These are phyloP conservation scores for Flaveria trinervia DNA, from an alignment of 129 eudicot species.

Conservation along the genomic window DNA sequence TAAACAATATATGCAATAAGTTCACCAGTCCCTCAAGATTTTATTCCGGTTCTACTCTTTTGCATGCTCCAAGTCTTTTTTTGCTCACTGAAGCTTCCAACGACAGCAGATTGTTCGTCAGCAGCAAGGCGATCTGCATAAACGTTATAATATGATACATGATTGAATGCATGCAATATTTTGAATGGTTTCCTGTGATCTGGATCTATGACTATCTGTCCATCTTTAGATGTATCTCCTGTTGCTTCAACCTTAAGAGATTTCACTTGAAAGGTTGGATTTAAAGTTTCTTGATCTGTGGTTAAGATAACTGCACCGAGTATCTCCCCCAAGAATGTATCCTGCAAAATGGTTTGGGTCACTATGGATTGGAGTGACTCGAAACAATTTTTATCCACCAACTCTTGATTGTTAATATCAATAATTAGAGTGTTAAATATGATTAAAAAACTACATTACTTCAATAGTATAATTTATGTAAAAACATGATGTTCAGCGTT, in stretches of 20 bases:
- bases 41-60: conserved; percentile 15
- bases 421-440: not conserved
- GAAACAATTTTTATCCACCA: not conserved
- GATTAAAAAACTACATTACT: not conserved
- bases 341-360: conserved; percentile 40
- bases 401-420: not conserved
- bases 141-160: conserved; percentile 43
- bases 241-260: conserved; percentile 48
- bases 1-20: not conserved
- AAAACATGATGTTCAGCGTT: not conserved
- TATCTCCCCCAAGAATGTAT: conserved; percentile 74
- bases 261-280: conserved; percentile 36
- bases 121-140: conserved; percentile 59
- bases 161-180: conserved; percentile 51
- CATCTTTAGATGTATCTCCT: conserved; percentile 62
- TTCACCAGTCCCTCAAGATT: conserved; percentile 16
- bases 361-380: too few species aligned
- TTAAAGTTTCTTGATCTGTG: conserved; percentile 41
- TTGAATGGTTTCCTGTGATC: conserved; percentile 45
- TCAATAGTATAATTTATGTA: not conserved
- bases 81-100: conserved; percentile 78
- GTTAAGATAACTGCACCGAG: conserved; percentile 69
- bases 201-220: conserved; percentile 43
- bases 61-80: conserved; percentile 53
- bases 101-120: conserved; percentile 61